Evolutionary conservation across 169 alveolate species (phyloP).

Genomic region (Miamiensis avidus): DNA sequence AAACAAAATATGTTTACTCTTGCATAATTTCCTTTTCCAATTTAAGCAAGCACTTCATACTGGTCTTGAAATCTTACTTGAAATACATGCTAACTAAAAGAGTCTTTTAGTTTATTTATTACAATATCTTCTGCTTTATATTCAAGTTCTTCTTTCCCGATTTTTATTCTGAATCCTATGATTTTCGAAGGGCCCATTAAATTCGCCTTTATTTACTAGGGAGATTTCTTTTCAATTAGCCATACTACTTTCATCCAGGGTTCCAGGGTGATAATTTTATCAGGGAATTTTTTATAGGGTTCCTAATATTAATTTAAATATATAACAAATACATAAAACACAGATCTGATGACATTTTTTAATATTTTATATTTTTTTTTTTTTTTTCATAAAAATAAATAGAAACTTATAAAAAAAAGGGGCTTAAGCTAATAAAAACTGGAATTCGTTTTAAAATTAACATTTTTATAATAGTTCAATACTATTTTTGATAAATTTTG

Average conservation of each 20-base stretch:
- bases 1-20: background rate
- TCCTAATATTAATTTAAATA: background rate
- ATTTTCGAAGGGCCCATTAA: background rate
- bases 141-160: background rate
- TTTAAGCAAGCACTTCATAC: background rate
- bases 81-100: background rate
- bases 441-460: background rate
- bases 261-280: conserved; percentile 6
- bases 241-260: conserved; percentile 17
- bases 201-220: background rate
- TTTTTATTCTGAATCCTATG: conserved; percentile 3
- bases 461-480: background rate
- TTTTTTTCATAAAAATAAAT: no score
- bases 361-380: no score
- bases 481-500: no score
- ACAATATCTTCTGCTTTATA: background rate
- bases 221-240: background rate
- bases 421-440: background rate
- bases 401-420: background rate
- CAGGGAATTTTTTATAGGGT: conserved; percentile 17
- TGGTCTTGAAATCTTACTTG: background rate
- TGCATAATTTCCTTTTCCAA: conserved; percentile 3
- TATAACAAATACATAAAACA: background rate
- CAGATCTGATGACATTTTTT: no score
- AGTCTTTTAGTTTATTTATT: background rate